Evolutionary conservation across 225 moss, liverwort and hornwort genomes (phyloP).

Genomic region (Pleurozium schreberi): DNA sequence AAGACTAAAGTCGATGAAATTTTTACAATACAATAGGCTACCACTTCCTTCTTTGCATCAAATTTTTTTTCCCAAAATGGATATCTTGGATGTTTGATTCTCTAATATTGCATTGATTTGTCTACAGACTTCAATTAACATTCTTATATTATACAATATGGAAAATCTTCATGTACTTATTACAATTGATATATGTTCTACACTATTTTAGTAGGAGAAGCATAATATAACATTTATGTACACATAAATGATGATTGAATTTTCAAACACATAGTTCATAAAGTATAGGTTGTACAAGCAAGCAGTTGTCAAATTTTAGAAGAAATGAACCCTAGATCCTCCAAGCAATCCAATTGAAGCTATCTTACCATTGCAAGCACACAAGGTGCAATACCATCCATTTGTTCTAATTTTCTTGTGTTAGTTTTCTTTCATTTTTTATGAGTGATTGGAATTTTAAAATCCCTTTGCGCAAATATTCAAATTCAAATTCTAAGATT

Average conservation of each 20-base stretch:
- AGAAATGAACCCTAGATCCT: not conserved
- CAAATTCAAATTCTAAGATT: not conserved
- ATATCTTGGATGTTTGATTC: not conserved
- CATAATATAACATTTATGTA: not conserved
- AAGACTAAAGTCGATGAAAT: not conserved
- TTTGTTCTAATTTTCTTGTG: not conserved
- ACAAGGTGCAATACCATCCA: not conserved
- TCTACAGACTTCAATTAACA: not conserved
- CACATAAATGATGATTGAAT: accelerated
- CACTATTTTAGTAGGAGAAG: not conserved
- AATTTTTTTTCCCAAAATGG: not conserved
- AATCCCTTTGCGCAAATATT: not conserved
- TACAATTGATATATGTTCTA: not conserved
- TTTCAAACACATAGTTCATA: not conserved
- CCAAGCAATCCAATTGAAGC: not conserved
- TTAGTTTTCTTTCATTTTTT: not conserved
- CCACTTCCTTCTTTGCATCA: not conserved
- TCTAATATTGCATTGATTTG: not conserved
- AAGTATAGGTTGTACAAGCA: not conserved
- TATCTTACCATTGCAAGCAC: not conserved
- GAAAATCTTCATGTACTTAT: not conserved
- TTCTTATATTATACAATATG: not conserved
- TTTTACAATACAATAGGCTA: not conserved
- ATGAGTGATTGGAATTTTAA: not conserved
- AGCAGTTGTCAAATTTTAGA: not conserved